These are phyloP conservation scores for Babesia ovis DNA, from an alignment of 169 alveolate species.

Conservation along the genomic window DNA sequence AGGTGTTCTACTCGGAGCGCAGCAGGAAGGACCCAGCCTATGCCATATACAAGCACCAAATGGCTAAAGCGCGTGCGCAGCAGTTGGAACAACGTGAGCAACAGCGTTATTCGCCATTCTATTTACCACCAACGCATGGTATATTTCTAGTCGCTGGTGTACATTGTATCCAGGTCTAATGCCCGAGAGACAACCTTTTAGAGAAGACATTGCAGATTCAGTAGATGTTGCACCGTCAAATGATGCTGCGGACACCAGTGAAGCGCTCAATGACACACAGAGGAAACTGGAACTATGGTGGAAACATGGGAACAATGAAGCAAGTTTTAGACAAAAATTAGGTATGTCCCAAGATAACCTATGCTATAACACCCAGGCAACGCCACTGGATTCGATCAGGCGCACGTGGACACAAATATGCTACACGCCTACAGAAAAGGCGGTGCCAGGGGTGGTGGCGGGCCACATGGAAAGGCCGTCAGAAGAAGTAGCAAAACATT, in stretches of 20 bases:
- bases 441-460: slow-evolving; percentile 85
- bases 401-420: slow-evolving; percentile 78
- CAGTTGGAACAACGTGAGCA: slow-evolving; percentile 45
- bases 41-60: slow-evolving; percentile 72
- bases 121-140: slow-evolving; percentile 70
- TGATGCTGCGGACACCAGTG: background rate
- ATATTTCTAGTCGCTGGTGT: background rate
- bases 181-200: slow-evolving; percentile 59
- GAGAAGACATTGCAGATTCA: background rate
- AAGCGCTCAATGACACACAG: slow-evolving; percentile 37
- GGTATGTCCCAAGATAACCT: slow-evolving; percentile 8
- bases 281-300: slow-evolving; percentile 71
- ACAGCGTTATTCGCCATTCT: slow-evolving; percentile 75
- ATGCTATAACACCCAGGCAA: slow-evolving; percentile 44
- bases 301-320: slow-evolving; percentile 63
- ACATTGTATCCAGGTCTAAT: slow-evolving; percentile 20
- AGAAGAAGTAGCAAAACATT: slow-evolving; percentile 81
- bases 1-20: slow-evolving; percentile 67
- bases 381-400: slow-evolving; percentile 74
- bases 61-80: slow-evolving; percentile 65
- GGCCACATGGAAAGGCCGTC: slow-evolving; percentile 81
- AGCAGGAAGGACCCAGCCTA: slow-evolving; percentile 68
- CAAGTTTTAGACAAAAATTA: slow-evolving; percentile 62
- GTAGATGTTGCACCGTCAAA: background rate
- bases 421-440: slow-evolving; percentile 78